Conservation (phyloP, 2,329 filamentous ascomycete genomes). For the Sarocladiaceae sp. region DNA sequence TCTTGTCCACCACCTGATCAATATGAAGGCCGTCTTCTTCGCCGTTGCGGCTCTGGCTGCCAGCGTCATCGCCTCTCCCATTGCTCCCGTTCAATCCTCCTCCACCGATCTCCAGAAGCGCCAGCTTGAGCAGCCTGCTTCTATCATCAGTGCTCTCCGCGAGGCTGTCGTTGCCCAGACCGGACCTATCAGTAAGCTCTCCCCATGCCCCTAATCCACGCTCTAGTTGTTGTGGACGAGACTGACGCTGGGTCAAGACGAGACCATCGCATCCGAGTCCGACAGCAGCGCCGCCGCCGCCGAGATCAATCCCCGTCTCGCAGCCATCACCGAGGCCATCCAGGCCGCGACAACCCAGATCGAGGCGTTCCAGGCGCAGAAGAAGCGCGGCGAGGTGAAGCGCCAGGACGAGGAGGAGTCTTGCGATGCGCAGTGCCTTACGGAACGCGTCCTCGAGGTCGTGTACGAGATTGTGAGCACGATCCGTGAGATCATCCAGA, state of each 20-base stretch:
- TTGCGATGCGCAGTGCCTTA: slow-evolving; percentile 3
- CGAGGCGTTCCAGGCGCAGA: background rate
- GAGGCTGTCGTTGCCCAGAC: slow-evolving; percentile 4
- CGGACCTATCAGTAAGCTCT: background rate
- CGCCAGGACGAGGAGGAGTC: background rate
- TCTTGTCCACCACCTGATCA: too few relatives aligned
- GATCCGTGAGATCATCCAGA: slow-evolving; percentile 1
- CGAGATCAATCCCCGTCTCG: slow-evolving; percentile 2
- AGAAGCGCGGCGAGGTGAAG: background rate
- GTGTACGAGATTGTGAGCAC: slow-evolving; percentile 6
- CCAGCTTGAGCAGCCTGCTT: slow-evolving; percentile 4
- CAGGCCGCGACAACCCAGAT: background rate
- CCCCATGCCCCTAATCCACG: background rate
- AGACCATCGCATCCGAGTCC: slow-evolving; percentile 1
- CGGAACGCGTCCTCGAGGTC: slow-evolving; percentile 3
- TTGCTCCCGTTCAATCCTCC: background rate
- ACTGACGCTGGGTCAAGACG: background rate
- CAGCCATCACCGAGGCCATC: slow-evolving; percentile 3
- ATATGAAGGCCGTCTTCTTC: slow-evolving; percentile 1
- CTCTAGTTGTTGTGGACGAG: background rate
- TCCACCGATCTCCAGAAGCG: background rate
- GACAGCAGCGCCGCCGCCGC: background rate
- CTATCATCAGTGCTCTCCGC: slow-evolving; percentile 3
- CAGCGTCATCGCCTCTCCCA: background rate
- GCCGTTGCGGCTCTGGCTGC: background rate